A percentile compares a stretch with the other conserved stretches of the same genome.
phyloP scores from a whole-genome alignment of 805 yeast genomes.

The Candida vaughaniae region DNA sequence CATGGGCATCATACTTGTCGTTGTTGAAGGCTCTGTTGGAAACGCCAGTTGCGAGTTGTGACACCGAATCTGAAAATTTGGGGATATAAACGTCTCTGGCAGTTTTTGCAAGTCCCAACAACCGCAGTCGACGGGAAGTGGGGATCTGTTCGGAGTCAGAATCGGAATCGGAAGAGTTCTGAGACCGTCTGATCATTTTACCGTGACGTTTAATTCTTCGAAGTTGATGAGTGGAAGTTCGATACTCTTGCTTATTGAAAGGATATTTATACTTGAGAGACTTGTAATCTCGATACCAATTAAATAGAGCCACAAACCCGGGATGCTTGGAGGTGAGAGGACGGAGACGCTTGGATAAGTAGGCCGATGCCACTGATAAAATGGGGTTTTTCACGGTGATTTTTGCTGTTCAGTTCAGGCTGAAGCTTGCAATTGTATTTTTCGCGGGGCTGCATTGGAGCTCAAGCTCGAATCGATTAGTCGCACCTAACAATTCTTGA shows the following conservation, averaged over 20 bases:
- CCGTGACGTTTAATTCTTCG: constrained; percentile 18
- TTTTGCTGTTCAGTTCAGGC: too few relatives aligned
- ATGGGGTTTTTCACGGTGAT: constrained; percentile 2
- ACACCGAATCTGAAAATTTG: constrained; percentile 44
- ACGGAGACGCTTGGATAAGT: neutral
- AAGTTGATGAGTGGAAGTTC: constrained; percentile 7
- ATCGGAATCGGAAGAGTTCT: constrained; percentile 1
- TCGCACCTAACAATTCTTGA: too few relatives aligned
- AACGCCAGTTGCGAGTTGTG: constrained; percentile 50
- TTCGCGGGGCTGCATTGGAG: too few relatives aligned
- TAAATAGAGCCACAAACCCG: constrained; percentile 8
- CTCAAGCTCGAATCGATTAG: too few relatives aligned
- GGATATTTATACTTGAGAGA: constrained; percentile 18
- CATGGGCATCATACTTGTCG: constrained; percentile 28
- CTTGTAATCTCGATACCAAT: constrained; percentile 33
- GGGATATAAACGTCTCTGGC: constrained; percentile 62
- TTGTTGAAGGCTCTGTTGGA: constrained; percentile 27
- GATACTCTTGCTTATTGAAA: constrained; percentile 10
- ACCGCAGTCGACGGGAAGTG: constrained; percentile 41
- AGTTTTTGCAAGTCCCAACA: constrained; percentile 51
- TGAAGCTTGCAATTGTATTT: too few relatives aligned
- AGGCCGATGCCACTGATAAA: constrained; percentile 1
- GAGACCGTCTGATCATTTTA: constrained; percentile 8
- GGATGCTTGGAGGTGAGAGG: constrained; percentile 2
- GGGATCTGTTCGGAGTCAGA: neutral